Percentiles rank a stretch among this genome's conserved stretches.
These are phyloP conservation scores for Beverwykella pulmonaria DNA, from an alignment of 495 filamentous ascomycete genomes.

Conservation along the genomic window DNA sequence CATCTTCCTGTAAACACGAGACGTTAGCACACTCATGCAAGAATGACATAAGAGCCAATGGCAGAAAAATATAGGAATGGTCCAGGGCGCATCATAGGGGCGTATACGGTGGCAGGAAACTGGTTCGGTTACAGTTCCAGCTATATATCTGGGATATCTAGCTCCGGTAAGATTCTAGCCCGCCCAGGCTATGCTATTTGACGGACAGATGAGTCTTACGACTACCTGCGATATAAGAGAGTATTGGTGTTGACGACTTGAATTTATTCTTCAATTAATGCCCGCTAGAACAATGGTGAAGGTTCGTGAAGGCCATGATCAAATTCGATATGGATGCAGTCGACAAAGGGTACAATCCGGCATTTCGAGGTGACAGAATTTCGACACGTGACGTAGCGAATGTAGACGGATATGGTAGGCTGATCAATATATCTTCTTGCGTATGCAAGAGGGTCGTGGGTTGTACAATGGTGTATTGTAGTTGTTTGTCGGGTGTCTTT, in stretches of 20 bases:
- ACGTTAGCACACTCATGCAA: background rate
- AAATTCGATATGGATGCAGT: too few species aligned
- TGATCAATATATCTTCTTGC: background rate
- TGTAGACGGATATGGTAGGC: background rate
- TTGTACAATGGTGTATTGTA: background rate
- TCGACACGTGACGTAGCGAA: too few species aligned
- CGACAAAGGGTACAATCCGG: background rate
- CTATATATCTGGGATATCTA: background rate
- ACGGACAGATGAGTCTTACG: too few species aligned
- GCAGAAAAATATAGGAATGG: background rate
- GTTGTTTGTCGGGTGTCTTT: background rate
- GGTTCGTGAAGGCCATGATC: too few species aligned
- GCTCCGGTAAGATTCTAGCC: background rate
- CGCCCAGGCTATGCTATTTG: background rate
- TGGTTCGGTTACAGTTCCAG: background rate
- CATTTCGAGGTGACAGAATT: background rate
- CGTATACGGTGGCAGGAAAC: background rate
- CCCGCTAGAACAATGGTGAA: too few species aligned
- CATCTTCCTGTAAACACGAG: slow-evolving; percentile 75
- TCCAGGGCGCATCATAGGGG: background rate
- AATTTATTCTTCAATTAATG: too few species aligned
- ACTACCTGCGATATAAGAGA: too few species aligned
- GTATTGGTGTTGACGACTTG: too few species aligned
- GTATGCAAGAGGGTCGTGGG: background rate
- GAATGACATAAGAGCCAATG: background rate